Evolutionary conservation across 2,329 filamentous ascomycete species (phyloP).

Genomic region (Sporothrix dimorphospora): DNA sequence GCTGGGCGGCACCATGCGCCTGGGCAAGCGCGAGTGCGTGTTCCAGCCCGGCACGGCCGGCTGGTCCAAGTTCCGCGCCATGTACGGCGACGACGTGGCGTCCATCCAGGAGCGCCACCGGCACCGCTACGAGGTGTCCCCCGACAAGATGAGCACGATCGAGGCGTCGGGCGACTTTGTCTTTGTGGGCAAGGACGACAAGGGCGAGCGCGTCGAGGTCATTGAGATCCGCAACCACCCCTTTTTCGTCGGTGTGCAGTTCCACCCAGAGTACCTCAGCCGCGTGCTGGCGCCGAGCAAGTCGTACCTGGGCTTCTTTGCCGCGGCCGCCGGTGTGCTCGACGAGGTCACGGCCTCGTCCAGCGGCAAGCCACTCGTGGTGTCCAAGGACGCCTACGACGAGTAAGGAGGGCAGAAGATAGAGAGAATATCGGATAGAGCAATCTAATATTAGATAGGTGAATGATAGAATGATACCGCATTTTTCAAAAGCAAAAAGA

Average conservation of each 20-base stretch:
- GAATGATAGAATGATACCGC: neutral
- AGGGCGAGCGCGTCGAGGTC: constrained; percentile 74
- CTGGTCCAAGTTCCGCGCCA: constrained; percentile 69
- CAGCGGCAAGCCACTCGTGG: constrained; percentile 28
- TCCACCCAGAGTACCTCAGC: constrained; percentile 83
- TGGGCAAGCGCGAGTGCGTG: constrained; percentile 69
- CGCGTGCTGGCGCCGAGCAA: constrained; percentile 73
- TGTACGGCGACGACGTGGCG: constrained; percentile 61
- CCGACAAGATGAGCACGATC: constrained; percentile 65
- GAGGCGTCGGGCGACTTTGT: constrained; percentile 62
- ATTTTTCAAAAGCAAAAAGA: neutral
- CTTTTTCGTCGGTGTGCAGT: constrained; percentile 77
- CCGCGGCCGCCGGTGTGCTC: constrained; percentile 72
- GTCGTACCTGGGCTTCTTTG: constrained; percentile 83
- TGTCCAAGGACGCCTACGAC: neutral
- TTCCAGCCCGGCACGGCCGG: constrained; percentile 69
- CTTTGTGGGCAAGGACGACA: constrained; percentile 77
- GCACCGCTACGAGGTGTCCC: constrained; percentile 82
- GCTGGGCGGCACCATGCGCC: constrained; percentile 78
- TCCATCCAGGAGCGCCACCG: constrained; percentile 69
- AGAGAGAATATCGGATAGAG: neutral
- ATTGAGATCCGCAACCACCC: constrained; percentile 76
- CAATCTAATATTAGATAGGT: too few species aligned
- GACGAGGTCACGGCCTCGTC: constrained; percentile 45
- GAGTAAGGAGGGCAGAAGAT: neutral